These are phyloP conservation scores for Articulospora tetracladia DNA, from an alignment of 495 filamentous ascomycete genomes.

Conservation along the genomic window DNA sequence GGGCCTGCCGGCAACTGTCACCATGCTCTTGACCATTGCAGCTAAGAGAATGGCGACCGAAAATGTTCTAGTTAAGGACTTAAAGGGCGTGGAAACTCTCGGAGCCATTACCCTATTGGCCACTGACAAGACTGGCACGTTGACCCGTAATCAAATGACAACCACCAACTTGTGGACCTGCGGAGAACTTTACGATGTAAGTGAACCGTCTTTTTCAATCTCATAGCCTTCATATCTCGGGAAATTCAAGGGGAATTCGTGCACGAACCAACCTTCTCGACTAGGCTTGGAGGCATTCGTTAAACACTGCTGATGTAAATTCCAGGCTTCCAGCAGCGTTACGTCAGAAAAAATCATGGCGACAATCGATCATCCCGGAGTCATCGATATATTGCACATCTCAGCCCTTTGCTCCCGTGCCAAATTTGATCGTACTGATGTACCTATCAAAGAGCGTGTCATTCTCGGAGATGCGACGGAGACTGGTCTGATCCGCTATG, in stretches of 20 bases:
- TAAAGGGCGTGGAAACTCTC: slow-evolving; percentile 31
- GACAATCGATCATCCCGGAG: slow-evolving; percentile 18
- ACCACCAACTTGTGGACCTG: slow-evolving; percentile 38
- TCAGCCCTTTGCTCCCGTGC: slow-evolving; percentile 31
- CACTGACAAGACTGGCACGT: slow-evolving; percentile 59
- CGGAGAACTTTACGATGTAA: slow-evolving; percentile 28
- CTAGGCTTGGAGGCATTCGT: too few species aligned
- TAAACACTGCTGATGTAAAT: not conserved
- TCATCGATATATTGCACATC: slow-evolving; percentile 29
- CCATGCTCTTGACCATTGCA: slow-evolving; percentile 32
- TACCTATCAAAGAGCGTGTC: slow-evolving; percentile 27
- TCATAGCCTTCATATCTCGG: too few species aligned
- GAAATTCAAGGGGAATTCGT: too few species aligned
- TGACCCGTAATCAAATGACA: slow-evolving; percentile 44
- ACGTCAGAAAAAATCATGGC: slow-evolving; percentile 24
- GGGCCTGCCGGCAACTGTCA: slow-evolving; percentile 34
- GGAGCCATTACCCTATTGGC: slow-evolving; percentile 32
- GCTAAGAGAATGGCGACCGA: slow-evolving; percentile 31
- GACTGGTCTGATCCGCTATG: slow-evolving; percentile 29
- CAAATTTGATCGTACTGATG: slow-evolving; percentile 27
- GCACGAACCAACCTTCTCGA: too few species aligned
- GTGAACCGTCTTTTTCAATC: not conserved
- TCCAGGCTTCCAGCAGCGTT: slow-evolving; percentile 21
- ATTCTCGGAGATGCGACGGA: slow-evolving; percentile 35
- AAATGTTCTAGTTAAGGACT: slow-evolving; percentile 32